Conservation (phyloP, 495 filamentous ascomycete genomes). For the Hypomontagnella monticulosa region DNA sequence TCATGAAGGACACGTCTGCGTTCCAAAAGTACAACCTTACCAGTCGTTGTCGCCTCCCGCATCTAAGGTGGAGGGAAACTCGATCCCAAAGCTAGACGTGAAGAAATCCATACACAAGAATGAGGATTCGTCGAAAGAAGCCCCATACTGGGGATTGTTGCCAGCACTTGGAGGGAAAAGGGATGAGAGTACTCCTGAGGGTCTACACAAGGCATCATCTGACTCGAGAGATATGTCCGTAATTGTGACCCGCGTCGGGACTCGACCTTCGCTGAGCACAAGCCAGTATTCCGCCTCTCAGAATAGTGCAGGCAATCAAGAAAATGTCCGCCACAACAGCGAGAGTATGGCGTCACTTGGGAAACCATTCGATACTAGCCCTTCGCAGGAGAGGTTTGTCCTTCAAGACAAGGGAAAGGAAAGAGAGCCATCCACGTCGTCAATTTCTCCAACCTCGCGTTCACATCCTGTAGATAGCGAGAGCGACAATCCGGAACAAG, state of each 20-base stretch:
- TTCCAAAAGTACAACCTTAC: slow-evolving; percentile 33
- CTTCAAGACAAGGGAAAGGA: slow-evolving; percentile 8
- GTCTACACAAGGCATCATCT: neutral
- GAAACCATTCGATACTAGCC: neutral
- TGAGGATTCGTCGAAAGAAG: slow-evolving; percentile 20
- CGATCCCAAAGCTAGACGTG: slow-evolving; percentile 1
- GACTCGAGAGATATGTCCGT: slow-evolving; percentile 7
- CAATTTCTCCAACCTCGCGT: slow-evolving; percentile 26
- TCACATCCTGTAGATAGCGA: neutral
- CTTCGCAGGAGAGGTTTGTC: neutral
- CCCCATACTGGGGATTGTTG: slow-evolving; percentile 39
- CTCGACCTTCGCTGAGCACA: slow-evolving; percentile 18
- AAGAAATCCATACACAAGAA: neutral
- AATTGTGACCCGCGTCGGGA: slow-evolving; percentile 11
- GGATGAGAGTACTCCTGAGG: slow-evolving; percentile 10
- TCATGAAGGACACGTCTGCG: slow-evolving; percentile 32
- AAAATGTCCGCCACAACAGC: slow-evolving; percentile 21
- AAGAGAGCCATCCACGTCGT: slow-evolving; percentile 4
- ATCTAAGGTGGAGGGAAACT: slow-evolving; percentile 15
- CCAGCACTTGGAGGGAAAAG: slow-evolving; percentile 20
- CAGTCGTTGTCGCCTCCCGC: slow-evolving; percentile 6
- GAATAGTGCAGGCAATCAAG: slow-evolving; percentile 30
- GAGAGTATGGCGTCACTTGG: slow-evolving; percentile 1
- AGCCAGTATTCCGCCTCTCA: slow-evolving; percentile 32
- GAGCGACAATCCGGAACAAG: slow-evolving; percentile 1